Conservation (phyloP, 1,284 basidiomycete species). For the Marasmius oreades region DNA sequence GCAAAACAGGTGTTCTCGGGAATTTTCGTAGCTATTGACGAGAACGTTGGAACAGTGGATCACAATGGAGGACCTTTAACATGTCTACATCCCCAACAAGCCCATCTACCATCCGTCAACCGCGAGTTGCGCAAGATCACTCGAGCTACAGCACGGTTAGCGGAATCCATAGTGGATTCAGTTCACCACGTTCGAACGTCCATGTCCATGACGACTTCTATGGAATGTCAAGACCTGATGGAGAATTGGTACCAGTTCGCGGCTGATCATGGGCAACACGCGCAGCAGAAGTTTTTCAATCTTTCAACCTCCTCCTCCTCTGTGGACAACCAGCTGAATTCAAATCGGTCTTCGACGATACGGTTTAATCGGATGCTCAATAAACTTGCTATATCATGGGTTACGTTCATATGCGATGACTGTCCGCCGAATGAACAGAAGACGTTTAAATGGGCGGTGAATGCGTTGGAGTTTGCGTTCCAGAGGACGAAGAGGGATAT, state of each 20-base stretch:
- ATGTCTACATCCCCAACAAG: slow-evolving; percentile 82
- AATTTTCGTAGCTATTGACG: slow-evolving; percentile 56
- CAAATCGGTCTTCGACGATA: slow-evolving; percentile 64
- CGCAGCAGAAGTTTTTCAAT: slow-evolving; percentile 68
- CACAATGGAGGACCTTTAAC: slow-evolving; percentile 41
- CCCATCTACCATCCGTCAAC: slow-evolving; percentile 89
- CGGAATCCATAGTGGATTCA: slow-evolving; percentile 93
- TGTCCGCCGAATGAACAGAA: slow-evolving; percentile 95
- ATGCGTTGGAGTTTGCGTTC: slow-evolving; percentile 92
- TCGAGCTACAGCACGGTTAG: slow-evolving; percentile 84
- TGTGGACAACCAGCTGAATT: not conserved
- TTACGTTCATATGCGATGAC: slow-evolving; percentile 97
- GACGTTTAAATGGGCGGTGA: slow-evolving; percentile 98
- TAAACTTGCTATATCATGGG: slow-evolving; percentile 92
- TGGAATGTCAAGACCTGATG: slow-evolving; percentile 81
- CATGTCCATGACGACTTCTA: slow-evolving; percentile 49
- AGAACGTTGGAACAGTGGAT: slow-evolving; percentile 54
- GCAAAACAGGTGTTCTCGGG: slow-evolving; percentile 82
- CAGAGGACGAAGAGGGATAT: slow-evolving; percentile 91
- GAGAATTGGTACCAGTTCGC: slow-evolving; percentile 97
- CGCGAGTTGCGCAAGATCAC: slow-evolving; percentile 89
- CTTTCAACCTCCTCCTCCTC: not conserved
- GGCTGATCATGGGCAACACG: slow-evolving; percentile 88
- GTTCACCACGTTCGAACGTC: slow-evolving; percentile 81
- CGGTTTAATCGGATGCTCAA: slow-evolving; percentile 84